A percentile compares a stretch with the other conserved stretches of the same genome.
Conservation (phyloP, 2,329 filamentous ascomycete species). For the Fusarium xylarioides region DNA sequence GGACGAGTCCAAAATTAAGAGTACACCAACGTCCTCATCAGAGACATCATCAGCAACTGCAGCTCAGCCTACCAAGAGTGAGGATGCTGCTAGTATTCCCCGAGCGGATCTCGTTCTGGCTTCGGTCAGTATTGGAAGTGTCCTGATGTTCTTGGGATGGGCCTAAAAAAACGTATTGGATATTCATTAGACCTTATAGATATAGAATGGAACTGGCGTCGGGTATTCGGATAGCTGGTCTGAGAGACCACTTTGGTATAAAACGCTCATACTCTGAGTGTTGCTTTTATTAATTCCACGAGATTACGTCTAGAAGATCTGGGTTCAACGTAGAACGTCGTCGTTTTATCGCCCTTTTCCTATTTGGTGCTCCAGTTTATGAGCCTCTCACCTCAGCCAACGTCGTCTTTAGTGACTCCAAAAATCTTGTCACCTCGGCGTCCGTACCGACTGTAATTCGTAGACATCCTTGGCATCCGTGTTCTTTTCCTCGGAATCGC, state of each 20-base stretch:
- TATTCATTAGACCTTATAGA: slow-evolving; percentile 29
- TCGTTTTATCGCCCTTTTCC: slow-evolving; percentile 14
- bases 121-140: slow-evolving; percentile 35
- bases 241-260: slow-evolving; percentile 19
- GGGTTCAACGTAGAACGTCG: slow-evolving; percentile 37
- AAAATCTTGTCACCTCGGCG: slow-evolving; percentile 80
- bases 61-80: slow-evolving; percentile 26
- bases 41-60: slow-evolving; percentile 10
- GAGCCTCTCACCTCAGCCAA: slow-evolving; percentile 55
- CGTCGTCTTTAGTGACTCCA: slow-evolving; percentile 69
- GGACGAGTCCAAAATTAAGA: slow-evolving; percentile 23
- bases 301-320: slow-evolving; percentile 39
- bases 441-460: slow-evolving; percentile 94
- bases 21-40: slow-evolving; percentile 15
- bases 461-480: slow-evolving; percentile 87
- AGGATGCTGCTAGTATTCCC: slow-evolving; percentile 30
- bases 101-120: slow-evolving; percentile 26
- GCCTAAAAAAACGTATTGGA: slow-evolving; percentile 22
- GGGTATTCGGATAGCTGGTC: slow-evolving; percentile 14
- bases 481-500: slow-evolving; percentile 90
- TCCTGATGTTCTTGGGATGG: slow-evolving; percentile 32
- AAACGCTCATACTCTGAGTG: slow-evolving; percentile 26
- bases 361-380: slow-evolving; percentile 8
- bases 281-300: slow-evolving; percentile 40
- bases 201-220: slow-evolving; percentile 29